phyloP scores from a whole-genome alignment of 306 rosid species.

The Phaseolus lunatus region DNA sequence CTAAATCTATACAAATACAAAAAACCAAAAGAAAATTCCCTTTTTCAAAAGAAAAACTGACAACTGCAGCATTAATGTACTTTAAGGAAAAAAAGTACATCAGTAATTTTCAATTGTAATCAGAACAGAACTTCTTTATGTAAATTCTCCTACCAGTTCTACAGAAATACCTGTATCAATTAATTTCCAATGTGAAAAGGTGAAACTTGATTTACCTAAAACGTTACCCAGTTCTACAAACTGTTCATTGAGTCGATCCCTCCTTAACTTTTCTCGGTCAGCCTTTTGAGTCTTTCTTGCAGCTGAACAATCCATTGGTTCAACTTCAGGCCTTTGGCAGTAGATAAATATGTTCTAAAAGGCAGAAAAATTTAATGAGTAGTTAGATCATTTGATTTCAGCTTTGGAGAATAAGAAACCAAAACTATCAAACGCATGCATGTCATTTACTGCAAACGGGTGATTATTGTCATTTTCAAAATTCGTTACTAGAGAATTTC shows the following conservation, averaged over 20 bases:
- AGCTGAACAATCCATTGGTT: constrained; percentile 65
- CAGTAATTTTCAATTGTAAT: background rate
- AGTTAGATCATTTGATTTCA: constrained; percentile 38
- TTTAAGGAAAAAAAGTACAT: background rate
- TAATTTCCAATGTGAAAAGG: background rate
- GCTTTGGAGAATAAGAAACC: constrained; percentile 28
- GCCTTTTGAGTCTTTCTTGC: constrained; percentile 88
- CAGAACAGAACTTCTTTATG: background rate
- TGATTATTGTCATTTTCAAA: constrained; percentile 1
- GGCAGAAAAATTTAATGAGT: background rate
- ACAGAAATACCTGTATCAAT: background rate
- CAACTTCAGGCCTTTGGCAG: constrained; percentile 63
- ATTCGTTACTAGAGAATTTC: background rate
- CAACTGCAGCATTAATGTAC: background rate
- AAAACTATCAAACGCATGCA: background rate
- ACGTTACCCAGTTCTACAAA: constrained; percentile 76
- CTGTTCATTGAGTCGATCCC: constrained; percentile 85
- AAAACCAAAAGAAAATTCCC: background rate
- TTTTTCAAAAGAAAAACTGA: background rate
- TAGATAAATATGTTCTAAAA: constrained; percentile 41
- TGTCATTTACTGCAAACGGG: constrained; percentile 33
- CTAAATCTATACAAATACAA: constrained; percentile 8
- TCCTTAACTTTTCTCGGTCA: constrained; percentile 86
- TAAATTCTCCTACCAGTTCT: background rate
- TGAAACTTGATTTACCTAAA: constrained; percentile 59